Base-by-base conservation (phyloP, 2,329 filamentous ascomycete genomes). In the Gremmenia infestans region DNA sequence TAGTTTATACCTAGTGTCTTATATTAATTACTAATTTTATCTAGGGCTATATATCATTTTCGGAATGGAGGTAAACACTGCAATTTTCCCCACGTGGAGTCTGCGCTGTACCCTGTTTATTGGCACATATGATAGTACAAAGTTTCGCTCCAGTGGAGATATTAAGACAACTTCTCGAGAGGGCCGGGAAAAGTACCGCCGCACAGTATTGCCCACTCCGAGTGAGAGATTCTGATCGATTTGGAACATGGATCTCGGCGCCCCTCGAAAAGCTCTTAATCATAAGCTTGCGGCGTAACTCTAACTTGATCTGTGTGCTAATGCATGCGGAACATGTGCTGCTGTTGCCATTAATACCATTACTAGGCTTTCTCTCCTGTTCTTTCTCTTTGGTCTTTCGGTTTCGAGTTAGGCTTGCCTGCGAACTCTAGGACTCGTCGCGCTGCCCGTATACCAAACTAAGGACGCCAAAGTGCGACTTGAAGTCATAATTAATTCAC, bases 11-110 rank as follows among this genome's bases (percentile, higher is more conserved):
- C 22, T 5, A 12, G 2, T 36, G 36, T 17, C 8, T 51, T 59
- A 52, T 53, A 9, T 28, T 32, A 37, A 42, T 54, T 23, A 42
- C 47, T 43, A 49, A 52, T 37, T 51, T 37, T 37, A 43, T 15
- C 40, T 84, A 77, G 65, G 70, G 68, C 2, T 77, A 78, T 61
- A 96, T 97, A 65, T 91, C 81, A 60, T 97, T 96, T 73, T 86
- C 91, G 63, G 94, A 99, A 80, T 97, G 94, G 94, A 87, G 93
- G 93, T 97, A 84, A 74, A 87, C 42, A 40, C 8, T 43, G 22
- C 37, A 15, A 32, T 23, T 28, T 35, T 19, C 28, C 19, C 23
- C 36, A 14, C 2, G 11, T 15, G 17, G 17, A 19, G 19, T 7
- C 22, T 45, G 42, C 28, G 9, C 11, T 32, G 9, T 32, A 32